These are phyloP conservation scores for Tricholoma hemisulphureum DNA, from an alignment of 768 basidiomycete species.

Conservation along the genomic window DNA sequence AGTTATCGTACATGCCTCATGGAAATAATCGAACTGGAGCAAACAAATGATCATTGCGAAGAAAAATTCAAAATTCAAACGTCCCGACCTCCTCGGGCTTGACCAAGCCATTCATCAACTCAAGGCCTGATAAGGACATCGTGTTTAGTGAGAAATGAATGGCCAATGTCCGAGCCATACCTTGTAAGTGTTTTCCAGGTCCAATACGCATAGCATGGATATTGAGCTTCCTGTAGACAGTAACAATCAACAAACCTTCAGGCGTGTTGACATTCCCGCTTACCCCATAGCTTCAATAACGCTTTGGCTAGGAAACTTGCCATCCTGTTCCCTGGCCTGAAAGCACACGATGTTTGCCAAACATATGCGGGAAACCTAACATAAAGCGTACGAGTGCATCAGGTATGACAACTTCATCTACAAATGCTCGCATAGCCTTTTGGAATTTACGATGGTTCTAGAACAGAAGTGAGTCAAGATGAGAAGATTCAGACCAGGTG, in stretches of 20 bases:
- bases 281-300: slow-evolving; percentile 77
- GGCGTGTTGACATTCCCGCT: slow-evolving; percentile 18
- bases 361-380: not conserved
- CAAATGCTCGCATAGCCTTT: slow-evolving; percentile 63
- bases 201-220: slow-evolving; percentile 92
- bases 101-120: slow-evolving; percentile 76
- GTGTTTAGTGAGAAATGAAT: not conserved
- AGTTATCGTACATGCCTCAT: slow-evolving; percentile 45
- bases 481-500: slow-evolving; percentile 17
- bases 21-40: slow-evolving; percentile 80
- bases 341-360: slow-evolving; percentile 27
- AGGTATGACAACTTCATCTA: slow-evolving; percentile 66
- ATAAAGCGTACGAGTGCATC: slow-evolving; percentile 42
- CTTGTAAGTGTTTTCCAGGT: slow-evolving; percentile 84
- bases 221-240: slow-evolving; percentile 50
- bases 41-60: slow-evolving; percentile 2
- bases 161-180: slow-evolving; percentile 15
- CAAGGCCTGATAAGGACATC: slow-evolving; percentile 43
- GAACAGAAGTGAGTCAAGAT: slow-evolving; percentile 12
- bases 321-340: slow-evolving; percentile 78
- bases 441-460: slow-evolving; percentile 66
- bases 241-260: not conserved
- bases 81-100: slow-evolving; percentile 67
- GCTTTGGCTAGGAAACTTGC: slow-evolving; percentile 78
- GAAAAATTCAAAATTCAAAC: not conserved